A percentile compares a stretch with the other conserved stretches of the same genome.
Conservation (phyloP, 225 moss, liverwort and hornwort genomes). For the Pseudisothecium myosuroides region DNA sequence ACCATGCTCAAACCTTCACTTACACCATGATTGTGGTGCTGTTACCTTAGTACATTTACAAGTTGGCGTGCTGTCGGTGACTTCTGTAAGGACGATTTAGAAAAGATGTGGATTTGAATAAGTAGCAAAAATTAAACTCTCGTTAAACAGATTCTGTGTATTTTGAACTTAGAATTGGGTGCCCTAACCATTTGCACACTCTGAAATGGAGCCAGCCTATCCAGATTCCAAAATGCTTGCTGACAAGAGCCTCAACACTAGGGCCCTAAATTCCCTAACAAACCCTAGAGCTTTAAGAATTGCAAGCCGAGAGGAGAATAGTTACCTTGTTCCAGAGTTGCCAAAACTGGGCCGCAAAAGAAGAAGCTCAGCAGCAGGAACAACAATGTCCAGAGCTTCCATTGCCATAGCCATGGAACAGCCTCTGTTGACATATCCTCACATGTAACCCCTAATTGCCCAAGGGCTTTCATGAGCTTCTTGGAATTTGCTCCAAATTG, state of each 20-base stretch:
- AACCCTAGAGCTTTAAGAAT: background rate
- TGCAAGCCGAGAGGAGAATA: background rate
- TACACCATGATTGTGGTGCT: background rate
- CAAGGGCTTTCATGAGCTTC: no score
- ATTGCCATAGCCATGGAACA: background rate
- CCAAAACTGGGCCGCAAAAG: background rate
- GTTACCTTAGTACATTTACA: background rate
- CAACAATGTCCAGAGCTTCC: background rate
- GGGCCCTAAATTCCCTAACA: background rate
- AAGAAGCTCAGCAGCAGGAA: background rate
- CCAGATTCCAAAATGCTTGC: background rate
- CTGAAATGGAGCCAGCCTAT: background rate
- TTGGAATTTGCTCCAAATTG: no score
- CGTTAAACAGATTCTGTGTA: background rate
- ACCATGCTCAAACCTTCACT: background rate
- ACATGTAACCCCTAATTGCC: no score
- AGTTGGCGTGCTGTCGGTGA: no score
- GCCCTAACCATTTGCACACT: background rate
- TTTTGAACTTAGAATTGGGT: background rate
- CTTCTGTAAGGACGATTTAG: background rate
- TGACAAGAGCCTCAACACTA: background rate
- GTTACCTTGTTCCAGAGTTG: background rate
- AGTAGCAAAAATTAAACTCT: background rate
- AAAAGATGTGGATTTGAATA: background rate
- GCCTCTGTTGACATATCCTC: background rate